Conservation (phyloP, 2,329 filamentous ascomycete genomes). For the Aspergillus caelatus region DNA sequence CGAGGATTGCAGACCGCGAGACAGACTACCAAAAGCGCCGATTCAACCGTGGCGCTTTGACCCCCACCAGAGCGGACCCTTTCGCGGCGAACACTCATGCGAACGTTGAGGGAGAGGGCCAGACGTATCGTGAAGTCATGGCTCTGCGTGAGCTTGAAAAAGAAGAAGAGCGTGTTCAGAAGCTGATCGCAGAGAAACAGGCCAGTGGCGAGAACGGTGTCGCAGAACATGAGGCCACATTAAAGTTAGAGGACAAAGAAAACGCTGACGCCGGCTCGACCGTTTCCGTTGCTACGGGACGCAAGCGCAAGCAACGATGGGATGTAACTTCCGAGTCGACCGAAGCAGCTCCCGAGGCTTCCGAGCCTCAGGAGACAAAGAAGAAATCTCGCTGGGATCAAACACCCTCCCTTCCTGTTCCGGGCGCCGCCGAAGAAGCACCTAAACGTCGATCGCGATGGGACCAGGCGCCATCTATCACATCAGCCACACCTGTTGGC, state of each 20-base stretch:
- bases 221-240: conserved; percentile 70
- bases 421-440: conserved; percentile 54
- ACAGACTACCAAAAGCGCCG: conserved; percentile 97
- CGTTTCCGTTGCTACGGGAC: conserved; percentile 62
- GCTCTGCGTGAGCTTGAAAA: conserved; percentile 84
- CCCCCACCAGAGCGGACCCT: conserved; percentile 81
- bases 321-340: conserved; percentile 69
- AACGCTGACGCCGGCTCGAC: conserved; percentile 71
- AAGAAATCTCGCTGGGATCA: conserved; percentile 91
- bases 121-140: conserved; percentile 90
- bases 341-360: conserved; percentile 53
- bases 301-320: conserved; percentile 95
- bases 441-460: conserved; percentile 81
- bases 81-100: conserved; percentile 76
- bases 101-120: conserved; percentile 68
- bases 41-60: conserved; percentile 78
- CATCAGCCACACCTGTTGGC: conserved; percentile 71
- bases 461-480: conserved; percentile 78
- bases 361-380: conserved; percentile 60
- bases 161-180: conserved; percentile 85
- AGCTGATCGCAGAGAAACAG: conserved; percentile 76
- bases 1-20: conserved; percentile 87
- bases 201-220: conserved; percentile 62
- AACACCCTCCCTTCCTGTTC: conserved; percentile 62
- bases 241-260: conserved; percentile 74